phyloP scores from a whole-genome alignment of 2,329 filamentous ascomycete species.

The Pseudogymnoascus sp. region DNA sequence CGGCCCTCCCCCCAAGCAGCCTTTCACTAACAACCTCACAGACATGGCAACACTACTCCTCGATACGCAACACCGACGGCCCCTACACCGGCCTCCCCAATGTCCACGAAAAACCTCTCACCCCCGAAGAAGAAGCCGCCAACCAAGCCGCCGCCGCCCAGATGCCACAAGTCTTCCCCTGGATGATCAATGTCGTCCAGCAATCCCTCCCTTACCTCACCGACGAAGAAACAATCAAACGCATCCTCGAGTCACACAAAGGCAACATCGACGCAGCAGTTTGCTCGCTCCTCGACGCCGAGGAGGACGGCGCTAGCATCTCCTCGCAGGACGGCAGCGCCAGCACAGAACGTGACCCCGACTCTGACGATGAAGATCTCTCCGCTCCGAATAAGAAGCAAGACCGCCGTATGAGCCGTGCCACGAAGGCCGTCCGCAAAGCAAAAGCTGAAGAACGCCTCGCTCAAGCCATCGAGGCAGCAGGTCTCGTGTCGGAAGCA shows the following conservation, averaged over 20 bases:
- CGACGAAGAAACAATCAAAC: slow-evolving; percentile 43
- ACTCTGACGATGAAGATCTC: slow-evolving; percentile 40
- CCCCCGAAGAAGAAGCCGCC: slow-evolving; percentile 24
- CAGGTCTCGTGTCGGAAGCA: not conserved
- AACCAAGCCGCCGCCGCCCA: slow-evolving; percentile 32
- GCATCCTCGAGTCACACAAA: slow-evolving; percentile 41
- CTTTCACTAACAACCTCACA: slow-evolving; percentile 26
- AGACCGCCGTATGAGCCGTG: slow-evolving; percentile 14
- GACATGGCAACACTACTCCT: slow-evolving; percentile 61
- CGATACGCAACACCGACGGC: slow-evolving; percentile 52
- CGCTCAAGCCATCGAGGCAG: not conserved
- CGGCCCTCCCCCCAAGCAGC: slow-evolving; percentile 17
- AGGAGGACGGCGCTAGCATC: slow-evolving; percentile 36
- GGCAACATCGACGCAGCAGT: slow-evolving; percentile 49
- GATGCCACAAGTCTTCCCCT: slow-evolving; percentile 39
- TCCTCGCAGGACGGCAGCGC: slow-evolving; percentile 39
- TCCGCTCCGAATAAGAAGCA: slow-evolving; percentile 45
- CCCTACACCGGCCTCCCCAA: slow-evolving; percentile 49
- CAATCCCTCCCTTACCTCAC: slow-evolving; percentile 44
- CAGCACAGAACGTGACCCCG: slow-evolving; percentile 44
- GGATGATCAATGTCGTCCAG: slow-evolving; percentile 48
- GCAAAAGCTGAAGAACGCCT: not conserved
- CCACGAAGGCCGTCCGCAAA: slow-evolving; percentile 13
- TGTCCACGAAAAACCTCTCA: slow-evolving; percentile 29
- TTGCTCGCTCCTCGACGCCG: slow-evolving; percentile 42